Evolutionary conservation across 495 filamentous ascomycete genomes (phyloP).

Genomic region (Talaromyces stipitatus): DNA sequence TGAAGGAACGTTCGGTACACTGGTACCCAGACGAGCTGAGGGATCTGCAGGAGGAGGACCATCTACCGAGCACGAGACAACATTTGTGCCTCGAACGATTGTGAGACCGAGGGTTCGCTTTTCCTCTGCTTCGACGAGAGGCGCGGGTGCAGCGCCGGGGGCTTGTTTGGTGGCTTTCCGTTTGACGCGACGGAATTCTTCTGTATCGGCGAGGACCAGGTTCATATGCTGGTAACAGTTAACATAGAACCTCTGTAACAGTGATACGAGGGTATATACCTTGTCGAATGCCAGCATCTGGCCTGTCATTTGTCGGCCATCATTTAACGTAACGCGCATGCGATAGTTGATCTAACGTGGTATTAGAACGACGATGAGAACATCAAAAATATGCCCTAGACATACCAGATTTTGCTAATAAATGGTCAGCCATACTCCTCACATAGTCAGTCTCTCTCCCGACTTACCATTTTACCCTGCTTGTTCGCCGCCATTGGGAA

Average conservation of each 20-base stretch:
- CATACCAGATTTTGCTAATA: conserved; percentile 93
- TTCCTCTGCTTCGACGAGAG: conserved; percentile 81
- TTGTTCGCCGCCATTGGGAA: conserved; percentile 79
- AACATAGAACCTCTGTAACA: conserved; percentile 8
- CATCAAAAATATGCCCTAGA: conserved; percentile 12
- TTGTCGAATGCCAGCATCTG: conserved; percentile 98
- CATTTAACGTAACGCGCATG: conserved; percentile 93
- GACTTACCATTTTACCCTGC: conserved; percentile 96
- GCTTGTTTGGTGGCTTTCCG: conserved; percentile 72
- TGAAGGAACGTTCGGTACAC: conserved; percentile 57
- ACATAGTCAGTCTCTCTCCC: conserved; percentile 15
- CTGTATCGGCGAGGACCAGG: conserved; percentile 94
- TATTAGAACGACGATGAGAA: conserved; percentile 19
- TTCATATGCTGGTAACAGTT: conserved; percentile 80
- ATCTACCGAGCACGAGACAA: conserved; percentile 90
- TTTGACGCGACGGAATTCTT: conserved; percentile 95
- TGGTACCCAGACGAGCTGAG: conserved; percentile 76
- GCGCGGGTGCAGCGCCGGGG: conserved; percentile 47
- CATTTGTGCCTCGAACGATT: conserved; percentile 88
- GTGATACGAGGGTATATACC: conserved; percentile 41
- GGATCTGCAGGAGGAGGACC: conserved; percentile 95
- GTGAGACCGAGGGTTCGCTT: conserved; percentile 93
- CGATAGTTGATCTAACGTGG: conserved; percentile 85
- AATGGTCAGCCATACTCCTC: conserved; percentile 65
- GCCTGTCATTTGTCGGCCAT: conserved; percentile 93